Percentiles rank a stretch among this genome's conserved stretches.
Conservation (phyloP, 768 basidiomycete species). For the Pleurotus giganteus region DNA sequence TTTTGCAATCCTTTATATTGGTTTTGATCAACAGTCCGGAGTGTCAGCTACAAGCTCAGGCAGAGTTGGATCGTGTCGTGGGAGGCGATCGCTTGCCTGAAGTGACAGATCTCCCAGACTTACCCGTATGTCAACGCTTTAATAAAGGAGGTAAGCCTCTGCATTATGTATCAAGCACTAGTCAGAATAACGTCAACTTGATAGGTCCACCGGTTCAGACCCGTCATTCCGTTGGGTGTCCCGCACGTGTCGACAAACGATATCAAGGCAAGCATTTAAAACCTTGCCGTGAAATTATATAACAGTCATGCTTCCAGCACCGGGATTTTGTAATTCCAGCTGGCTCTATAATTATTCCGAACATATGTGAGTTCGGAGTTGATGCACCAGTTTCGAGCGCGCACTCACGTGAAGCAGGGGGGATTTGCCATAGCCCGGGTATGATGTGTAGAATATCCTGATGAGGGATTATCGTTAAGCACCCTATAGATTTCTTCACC, state of each 20-base stretch:
- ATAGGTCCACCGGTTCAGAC: constrained; percentile 20
- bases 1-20: constrained; percentile 13
- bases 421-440: too few relatives aligned
- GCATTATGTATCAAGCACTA: neutral
- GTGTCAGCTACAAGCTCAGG: constrained; percentile 20
- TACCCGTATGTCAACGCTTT: constrained; percentile 26
- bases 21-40: constrained; percentile 26
- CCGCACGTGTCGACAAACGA: constrained; percentile 14
- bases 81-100: constrained; percentile 18
- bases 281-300: neutral
- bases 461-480: too few relatives aligned
- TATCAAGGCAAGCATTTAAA: neutral
- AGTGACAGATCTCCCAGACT: constrained; percentile 18
- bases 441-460: too few relatives aligned
- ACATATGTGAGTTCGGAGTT: too few relatives aligned
- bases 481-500: too few relatives aligned
- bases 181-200: too few relatives aligned
- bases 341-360: neutral
- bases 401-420: too few relatives aligned
- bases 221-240: constrained; percentile 16
- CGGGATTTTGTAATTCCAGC: neutral
- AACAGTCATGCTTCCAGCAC: neutral
- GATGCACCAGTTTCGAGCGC: too few relatives aligned
- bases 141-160: constrained; percentile 18
- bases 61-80: constrained; percentile 22